Percentiles rank a stretch among this genome's conserved stretches.
Conservation (phyloP, 192 early-diverging fungal species). For the Ramicandelaber brevisporus region DNA sequence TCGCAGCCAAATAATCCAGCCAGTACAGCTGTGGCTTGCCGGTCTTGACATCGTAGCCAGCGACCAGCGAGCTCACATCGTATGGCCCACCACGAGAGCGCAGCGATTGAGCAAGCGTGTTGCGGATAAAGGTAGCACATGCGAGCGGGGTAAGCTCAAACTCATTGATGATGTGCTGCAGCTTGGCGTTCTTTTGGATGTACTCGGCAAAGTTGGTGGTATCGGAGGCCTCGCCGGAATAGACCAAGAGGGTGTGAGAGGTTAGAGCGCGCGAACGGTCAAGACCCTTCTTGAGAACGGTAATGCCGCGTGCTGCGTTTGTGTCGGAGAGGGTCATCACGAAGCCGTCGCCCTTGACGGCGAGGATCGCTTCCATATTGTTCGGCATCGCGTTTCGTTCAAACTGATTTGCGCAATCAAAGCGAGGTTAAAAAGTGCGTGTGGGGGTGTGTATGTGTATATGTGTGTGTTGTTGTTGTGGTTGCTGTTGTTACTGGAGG, state of each 20-base stretch:
- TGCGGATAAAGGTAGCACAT: conserved; percentile 55
- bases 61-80: conserved; percentile 70
- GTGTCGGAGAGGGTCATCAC: no score
- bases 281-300: no score
- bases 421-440: no score
- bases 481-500: no score
- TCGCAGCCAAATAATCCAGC: conserved; percentile 71
- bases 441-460: no score
- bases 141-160: conserved; percentile 55
- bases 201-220: conserved; percentile 88
- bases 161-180: conserved; percentile 72
- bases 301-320: no score
- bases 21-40: conserved; percentile 55
- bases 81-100: conserved; percentile 39
- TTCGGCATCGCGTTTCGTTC: no score
- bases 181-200: conserved; percentile 72
- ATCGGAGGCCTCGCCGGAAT: conserved; percentile 76
- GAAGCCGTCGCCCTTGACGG: no score
- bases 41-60: conserved; percentile 53
- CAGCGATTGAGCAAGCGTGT: conserved; percentile 66
- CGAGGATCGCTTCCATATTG: no score
- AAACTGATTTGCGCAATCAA: no score
- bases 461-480: no score
- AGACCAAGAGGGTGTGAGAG: conserved; percentile 58
- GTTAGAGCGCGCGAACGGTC: no score